Base-by-base conservation (phyloP, 2,329 filamentous ascomycete genomes). In the Colletotrichum sp. region DNA sequence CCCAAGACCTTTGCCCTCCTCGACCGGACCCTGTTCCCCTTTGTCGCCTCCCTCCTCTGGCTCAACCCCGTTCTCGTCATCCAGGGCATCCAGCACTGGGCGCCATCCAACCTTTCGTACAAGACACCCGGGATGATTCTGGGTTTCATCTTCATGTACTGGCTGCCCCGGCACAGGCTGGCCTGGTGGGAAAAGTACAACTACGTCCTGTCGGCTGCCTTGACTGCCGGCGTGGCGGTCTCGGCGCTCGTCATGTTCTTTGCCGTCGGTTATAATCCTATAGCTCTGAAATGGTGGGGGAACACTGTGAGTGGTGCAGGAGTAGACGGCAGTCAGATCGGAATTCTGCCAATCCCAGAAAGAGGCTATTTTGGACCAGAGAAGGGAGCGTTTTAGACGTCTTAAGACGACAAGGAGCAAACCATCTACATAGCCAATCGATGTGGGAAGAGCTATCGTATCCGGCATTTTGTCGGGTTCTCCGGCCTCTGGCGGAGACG, bases 141-240 rank as follows among this genome's bases (percentile, higher is more conserved):
- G 43, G 82, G 81, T 1, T 85, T 82, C 67, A 77, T 87, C 70
- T 87, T 87, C 81, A 87, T 87, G 86, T 85, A 85, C 78, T 85
- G 83, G 80, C 78, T 88, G 3, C 84, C 83, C 2, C 79, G 84
- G 16, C 82, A 84, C 70, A 80, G 81, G 15, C 77, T 85, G 64
- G 85, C 85, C 2, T 87, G 85, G 85, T 88, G 85, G 85, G 82
- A 85, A 61, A 85, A 88, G 82, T 88, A 88, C 80, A 87, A 87
- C 79, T 88, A 87, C 77, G 83, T 86, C 5, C 79, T 88, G 5
- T 86, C 85, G 12, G 85, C 86, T 0, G 85, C 85, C 8, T 78
- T 88, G 67, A 85, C 83, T 12, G 85, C 84, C 6, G 86, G 85
- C 9, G 82, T 88, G 6, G 87, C 86, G 30, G 78, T 88, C 58